Conservation (phyloP, 2,329 filamentous ascomycete species). For the Remersonia thermophila region DNA sequence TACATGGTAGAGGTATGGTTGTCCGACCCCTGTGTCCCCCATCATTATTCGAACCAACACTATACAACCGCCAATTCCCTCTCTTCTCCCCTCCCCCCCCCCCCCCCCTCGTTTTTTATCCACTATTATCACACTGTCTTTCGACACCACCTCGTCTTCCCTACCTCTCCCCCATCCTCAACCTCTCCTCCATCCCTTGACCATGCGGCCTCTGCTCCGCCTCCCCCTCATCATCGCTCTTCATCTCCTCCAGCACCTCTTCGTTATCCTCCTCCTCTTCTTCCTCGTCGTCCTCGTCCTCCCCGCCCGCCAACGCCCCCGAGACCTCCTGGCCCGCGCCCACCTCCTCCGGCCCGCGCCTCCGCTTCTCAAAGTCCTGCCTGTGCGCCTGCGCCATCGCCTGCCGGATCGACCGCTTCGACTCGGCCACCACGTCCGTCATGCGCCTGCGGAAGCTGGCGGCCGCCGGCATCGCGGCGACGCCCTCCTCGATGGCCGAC, state of each 20-base stretch:
- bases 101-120: too few relatives aligned
- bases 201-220: too few relatives aligned
- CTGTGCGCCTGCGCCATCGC: constrained; percentile 77
- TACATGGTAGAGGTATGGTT: too few relatives aligned
- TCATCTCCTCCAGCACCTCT: constrained; percentile 6
- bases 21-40: too few relatives aligned
- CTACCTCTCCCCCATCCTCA: too few relatives aligned
- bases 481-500: constrained; percentile 9
- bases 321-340: not conserved
- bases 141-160: too few relatives aligned
- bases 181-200: too few relatives aligned
- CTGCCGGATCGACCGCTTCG: constrained; percentile 33
- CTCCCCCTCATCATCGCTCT: constrained; percentile 16
- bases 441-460: constrained; percentile 19
- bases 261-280: constrained; percentile 5
- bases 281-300: constrained; percentile 5
- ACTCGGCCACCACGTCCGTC: constrained; percentile 20
- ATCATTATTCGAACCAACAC: too few relatives aligned
- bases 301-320: not conserved
- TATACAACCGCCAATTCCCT: too few relatives aligned
- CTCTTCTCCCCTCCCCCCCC: too few relatives aligned
- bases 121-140: too few relatives aligned
- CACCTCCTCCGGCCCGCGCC: constrained; percentile 16
- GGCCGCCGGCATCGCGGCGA: not conserved
- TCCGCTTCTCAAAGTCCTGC: constrained; percentile 81